Base-by-base conservation (phyloP, 345 rosid species). In the Camelina laxa region DNA sequence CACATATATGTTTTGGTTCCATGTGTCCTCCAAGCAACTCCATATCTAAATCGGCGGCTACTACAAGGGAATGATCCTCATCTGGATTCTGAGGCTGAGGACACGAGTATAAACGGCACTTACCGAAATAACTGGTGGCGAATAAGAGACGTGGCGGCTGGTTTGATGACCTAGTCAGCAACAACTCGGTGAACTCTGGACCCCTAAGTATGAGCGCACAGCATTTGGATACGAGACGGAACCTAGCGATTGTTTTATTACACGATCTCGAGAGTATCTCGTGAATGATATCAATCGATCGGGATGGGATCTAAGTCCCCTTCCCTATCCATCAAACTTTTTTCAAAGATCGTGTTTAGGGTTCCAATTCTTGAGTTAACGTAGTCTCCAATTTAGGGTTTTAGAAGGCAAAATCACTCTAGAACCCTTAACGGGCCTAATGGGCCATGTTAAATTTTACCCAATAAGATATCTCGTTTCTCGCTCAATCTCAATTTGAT, bases 211-310 rank as follows among this genome's bases (percentile, higher is more conserved):
- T 54, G 4, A 35, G 27, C 17, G 17, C 36, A 15, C 35, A 54
- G 4, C 6, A 54, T 17, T 24, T 54, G 17, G 59, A 54, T 24
- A 10, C 59, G 36, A 54, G 8, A 54, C 17, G 36, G 24, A 54
- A 54, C 59, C 22, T 35, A 17, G 65, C 47, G 9, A 60, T 60
- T 36, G 17, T 36, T 4, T 59, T 59, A 2, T 1, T 2, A 2
- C 45, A 38, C 9, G 7, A 60, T 36, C 64, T 59, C 45, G n/a
- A 60, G 9, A 58, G 44, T 33, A 58, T 36, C 15, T 60, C 65
- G 10, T 36, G 4, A 19, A 60, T 38, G 47, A 60, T 38, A 14
- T 36, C 30, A 5, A 39, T 36, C 9, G 17, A 39, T 36, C 9
- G 17, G 65, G 16, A 60, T 38, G 5, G 30, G 47, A 19, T 59